A percentile compares a stretch with the other conserved stretches of the same genome.
Conservation (phyloP, 805 yeast species). For the Spathaspora boniae region DNA sequence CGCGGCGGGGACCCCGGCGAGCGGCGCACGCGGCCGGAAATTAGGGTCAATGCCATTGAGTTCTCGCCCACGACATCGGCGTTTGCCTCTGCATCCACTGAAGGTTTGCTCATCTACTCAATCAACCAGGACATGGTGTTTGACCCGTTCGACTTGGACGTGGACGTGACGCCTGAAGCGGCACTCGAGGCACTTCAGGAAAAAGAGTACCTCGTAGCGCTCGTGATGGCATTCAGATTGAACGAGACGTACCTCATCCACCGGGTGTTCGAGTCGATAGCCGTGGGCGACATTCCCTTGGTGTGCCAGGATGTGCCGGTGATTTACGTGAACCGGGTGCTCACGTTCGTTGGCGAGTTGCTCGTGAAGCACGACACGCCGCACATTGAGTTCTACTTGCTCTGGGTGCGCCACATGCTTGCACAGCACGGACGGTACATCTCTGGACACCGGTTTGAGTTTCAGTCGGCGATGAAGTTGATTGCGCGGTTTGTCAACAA, state of each 20-base stretch:
- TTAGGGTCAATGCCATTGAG: slow-evolving; percentile 72
- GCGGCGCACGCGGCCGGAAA: slow-evolving; percentile 72
- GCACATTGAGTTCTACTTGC: slow-evolving; percentile 78
- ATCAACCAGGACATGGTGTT: slow-evolving; percentile 71
- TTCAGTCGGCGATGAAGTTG: slow-evolving; percentile 61
- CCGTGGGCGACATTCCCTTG: slow-evolving; percentile 64
- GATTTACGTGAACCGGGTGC: slow-evolving; percentile 66
- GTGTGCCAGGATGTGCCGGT: slow-evolving; percentile 69
- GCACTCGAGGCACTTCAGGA: slow-evolving; percentile 59
- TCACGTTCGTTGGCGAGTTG: slow-evolving; percentile 66
- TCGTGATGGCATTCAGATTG: slow-evolving; percentile 90
- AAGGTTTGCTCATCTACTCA: slow-evolving; percentile 81
- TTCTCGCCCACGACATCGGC: slow-evolving; percentile 89
- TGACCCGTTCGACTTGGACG: slow-evolving; percentile 93
- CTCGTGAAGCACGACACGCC: slow-evolving; percentile 56
- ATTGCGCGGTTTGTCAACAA: slow-evolving; percentile 73
- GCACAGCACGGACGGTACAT: slow-evolving; percentile 77
- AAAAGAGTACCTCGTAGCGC: slow-evolving; percentile 65
- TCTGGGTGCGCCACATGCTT: slow-evolving; percentile 74
- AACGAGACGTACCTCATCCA: slow-evolving; percentile 76
- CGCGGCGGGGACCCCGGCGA: slow-evolving; percentile 67
- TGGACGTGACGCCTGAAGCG: slow-evolving; percentile 84
- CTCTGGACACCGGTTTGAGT: slow-evolving; percentile 55
- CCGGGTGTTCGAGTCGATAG: slow-evolving; percentile 69
- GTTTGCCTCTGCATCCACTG: slow-evolving; percentile 94